Evolutionary conservation across 1,284 basidiomycete species (phyloP).

Genomic region (Microbotryum saponariae): DNA sequence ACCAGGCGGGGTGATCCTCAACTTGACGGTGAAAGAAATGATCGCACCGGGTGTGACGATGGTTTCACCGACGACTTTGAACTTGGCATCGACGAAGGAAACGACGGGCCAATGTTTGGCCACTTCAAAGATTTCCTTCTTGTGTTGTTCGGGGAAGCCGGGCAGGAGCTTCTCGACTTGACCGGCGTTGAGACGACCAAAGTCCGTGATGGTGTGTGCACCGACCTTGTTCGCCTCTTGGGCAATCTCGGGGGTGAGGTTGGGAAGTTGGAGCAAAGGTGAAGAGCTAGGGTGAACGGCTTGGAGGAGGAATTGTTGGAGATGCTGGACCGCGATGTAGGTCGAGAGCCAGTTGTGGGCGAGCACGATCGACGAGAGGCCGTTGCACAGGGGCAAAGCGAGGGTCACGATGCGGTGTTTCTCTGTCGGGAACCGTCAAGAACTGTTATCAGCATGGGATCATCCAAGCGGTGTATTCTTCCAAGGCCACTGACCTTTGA

Average conservation of each 20-base stretch:
- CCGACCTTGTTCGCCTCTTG: slow-evolving; percentile 42
- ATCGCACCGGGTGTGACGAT: slow-evolving; percentile 81
- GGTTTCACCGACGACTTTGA: slow-evolving; percentile 92
- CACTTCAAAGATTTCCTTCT: slow-evolving; percentile 59
- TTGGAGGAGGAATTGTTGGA: slow-evolving; percentile 79
- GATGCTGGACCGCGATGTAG: slow-evolving; percentile 66
- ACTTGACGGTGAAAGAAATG: slow-evolving; percentile 77
- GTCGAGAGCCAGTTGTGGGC: slow-evolving; percentile 88
- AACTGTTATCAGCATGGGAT: not conserved
- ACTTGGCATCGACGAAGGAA: slow-evolving; percentile 74
- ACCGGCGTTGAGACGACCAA: slow-evolving; percentile 26
- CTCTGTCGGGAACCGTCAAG: slow-evolving; percentile 18
- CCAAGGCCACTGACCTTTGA: slow-evolving; percentile 50
- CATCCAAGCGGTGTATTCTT: not conserved
- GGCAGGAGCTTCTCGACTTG: slow-evolving; percentile 46
- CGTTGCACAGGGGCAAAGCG: slow-evolving; percentile 52
- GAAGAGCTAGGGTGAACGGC: slow-evolving; percentile 57
- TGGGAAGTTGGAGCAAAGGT: slow-evolving; percentile 67
- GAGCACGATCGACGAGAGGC: slow-evolving; percentile 72
- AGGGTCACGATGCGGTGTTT: slow-evolving; percentile 34
- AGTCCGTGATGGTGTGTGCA: slow-evolving; percentile 35
- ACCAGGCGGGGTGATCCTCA: slow-evolving; percentile 56
- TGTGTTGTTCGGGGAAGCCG: slow-evolving; percentile 47
- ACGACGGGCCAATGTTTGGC: slow-evolving; percentile 67
- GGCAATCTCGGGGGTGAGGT: slow-evolving; percentile 45